Base-by-base conservation (phyloP, 1,139 yeast genomes). In the Pichia sp. region DNA sequence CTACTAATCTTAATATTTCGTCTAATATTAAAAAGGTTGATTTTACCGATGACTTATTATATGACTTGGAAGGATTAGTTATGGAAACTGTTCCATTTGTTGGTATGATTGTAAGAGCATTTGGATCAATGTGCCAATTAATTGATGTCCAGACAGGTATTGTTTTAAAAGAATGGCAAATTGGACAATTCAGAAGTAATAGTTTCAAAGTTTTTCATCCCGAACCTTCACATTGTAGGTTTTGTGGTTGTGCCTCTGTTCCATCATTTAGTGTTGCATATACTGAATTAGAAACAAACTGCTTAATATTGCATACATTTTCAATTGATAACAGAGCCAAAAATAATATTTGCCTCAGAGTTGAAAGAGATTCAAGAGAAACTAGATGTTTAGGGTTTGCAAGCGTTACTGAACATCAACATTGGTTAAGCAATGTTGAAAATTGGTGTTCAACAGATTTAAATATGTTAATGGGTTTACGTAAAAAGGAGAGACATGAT, bases 291-390 rank as follows among this genome's bases (percentile, higher is more conserved):
- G 81, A 76, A 46, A 68, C 73, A 1, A 73, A 73, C 8, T 74
- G 78, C 1, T 67, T 87, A 40, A 80, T 83, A 7, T 68, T 85
- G 62, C 96, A 87, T 57, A 82, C 94, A 0, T 80, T 79, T 57
- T 76, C 75, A 41, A 77, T 82, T 42, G 87, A 82, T 49, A 84
- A 83, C 57, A 71, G 82, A 49, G 87, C 95, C 4, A 84, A 85
- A 56, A 83, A 78, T 51, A 82, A 78, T 55, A 87, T 87, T 40
- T 87, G 96, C 63, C 66, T 87, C 45, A 78, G 96, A 64, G 95
- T 85, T 33, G 96, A 87, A 64, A 82, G 96, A 73, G 96, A 87
- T 64, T 87, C 92, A 1, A 73, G 95, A 58, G 96, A 87, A 66
- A 85, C 87, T 37, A 75, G 96, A 67, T 87, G 96, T 65, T 70